Evolutionary conservation across 176 grass and related monocot genomes (phyloP).

Genomic region (Cymbopogon citratus): DNA sequence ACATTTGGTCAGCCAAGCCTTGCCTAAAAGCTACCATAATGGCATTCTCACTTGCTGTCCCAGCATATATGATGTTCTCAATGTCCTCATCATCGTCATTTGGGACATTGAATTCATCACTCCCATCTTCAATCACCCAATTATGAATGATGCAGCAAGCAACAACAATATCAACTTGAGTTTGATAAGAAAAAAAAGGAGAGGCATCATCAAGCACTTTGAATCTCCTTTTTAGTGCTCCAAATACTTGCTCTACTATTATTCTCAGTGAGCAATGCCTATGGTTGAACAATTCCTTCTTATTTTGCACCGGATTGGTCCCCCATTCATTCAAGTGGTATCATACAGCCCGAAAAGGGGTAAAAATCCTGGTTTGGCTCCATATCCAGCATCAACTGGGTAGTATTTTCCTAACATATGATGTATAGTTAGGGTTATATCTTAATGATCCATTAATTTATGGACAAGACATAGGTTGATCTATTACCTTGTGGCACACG

Average conservation of each 20-base stretch:
- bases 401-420: background rate
- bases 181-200: background rate
- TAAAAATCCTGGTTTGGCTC: background rate
- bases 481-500: background rate
- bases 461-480: too few relatives aligned
- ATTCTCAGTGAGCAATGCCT: background rate
- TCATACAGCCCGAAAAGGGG: background rate
- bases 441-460: background rate
- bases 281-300: background rate
- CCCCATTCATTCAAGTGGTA: conserved; percentile 3
- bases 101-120: too few relatives aligned
- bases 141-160: too few relatives aligned
- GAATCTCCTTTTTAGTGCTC: background rate
- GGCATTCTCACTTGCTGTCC: too few relatives aligned
- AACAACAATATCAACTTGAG: background rate
- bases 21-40: too few relatives aligned
- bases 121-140: too few relatives aligned
- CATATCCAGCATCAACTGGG: background rate
- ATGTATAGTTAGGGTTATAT: background rate
- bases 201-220: background rate
- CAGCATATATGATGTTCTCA: too few relatives aligned
- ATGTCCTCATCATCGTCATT: too few relatives aligned
- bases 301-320: background rate
- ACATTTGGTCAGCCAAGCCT: too few relatives aligned
- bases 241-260: background rate